A percentile compares a stretch with the other conserved stretches of the same genome.
phyloP scores from a whole-genome alignment of 139 green algal genomes.

The Chlorella vulgaris region DNA sequence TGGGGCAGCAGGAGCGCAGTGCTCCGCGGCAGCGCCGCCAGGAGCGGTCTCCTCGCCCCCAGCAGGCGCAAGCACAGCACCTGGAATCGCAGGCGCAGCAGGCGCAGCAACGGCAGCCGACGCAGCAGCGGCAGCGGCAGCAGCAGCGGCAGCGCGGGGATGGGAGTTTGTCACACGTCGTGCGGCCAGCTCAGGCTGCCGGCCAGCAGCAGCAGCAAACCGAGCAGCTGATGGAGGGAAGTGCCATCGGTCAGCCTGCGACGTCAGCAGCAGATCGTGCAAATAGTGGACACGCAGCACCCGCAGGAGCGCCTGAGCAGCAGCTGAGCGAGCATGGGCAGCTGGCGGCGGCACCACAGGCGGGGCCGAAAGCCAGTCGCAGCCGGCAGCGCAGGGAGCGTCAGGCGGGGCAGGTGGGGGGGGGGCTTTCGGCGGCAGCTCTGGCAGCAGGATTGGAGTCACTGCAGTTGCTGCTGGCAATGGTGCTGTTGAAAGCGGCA shows the following conservation, averaged over 20 bases:
- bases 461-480: neutral
- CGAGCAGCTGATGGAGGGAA: too few species aligned
- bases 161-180: neutral
- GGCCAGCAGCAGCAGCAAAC: too few species aligned
- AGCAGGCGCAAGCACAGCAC: conserved; percentile 20
- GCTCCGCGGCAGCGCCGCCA: neutral
- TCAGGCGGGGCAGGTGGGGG: too few species aligned
- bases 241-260: too few species aligned
- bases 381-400: neutral
- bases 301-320: too few species aligned
- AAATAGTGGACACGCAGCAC: too few species aligned
- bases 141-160: neutral
- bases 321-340: neutral
- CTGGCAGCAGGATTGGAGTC: neutral
- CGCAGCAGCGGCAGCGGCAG: neutral
- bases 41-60: neutral
- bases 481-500: too few species aligned
- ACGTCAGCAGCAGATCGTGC: too few species aligned
- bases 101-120: neutral
- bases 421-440: too few species aligned
- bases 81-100: neutral
- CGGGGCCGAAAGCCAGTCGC: neutral
- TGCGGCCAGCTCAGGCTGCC: too few species aligned
- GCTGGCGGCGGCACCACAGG: neutral
- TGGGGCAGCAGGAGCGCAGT: neutral